These are phyloP conservation scores for Thoreauomyces humboldtii DNA, from an alignment of 192 early-diverging fungal genomes.

Conservation along the genomic window DNA sequence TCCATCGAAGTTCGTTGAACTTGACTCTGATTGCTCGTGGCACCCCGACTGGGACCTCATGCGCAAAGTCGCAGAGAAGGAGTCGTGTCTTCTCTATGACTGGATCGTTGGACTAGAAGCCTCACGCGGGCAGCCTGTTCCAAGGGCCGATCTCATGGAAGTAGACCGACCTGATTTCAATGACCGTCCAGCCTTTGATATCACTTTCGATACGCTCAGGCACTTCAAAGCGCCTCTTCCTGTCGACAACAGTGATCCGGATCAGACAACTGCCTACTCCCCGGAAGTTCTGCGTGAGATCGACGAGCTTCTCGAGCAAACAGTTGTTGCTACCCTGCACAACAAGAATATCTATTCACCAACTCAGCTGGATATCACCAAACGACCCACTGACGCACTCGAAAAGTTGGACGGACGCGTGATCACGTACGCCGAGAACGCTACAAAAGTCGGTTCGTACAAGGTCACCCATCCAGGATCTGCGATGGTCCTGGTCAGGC, in stretches of 20 bases:
- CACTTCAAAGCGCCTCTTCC: background rate
- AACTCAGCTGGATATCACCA: background rate
- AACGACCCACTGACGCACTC: slow-evolving; percentile 19
- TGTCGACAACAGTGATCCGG: background rate
- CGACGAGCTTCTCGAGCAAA: slow-evolving; percentile 27
- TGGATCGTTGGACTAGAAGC: slow-evolving; percentile 20
- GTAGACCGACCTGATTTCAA: too few species aligned
- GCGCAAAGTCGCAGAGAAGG: slow-evolving; percentile 9
- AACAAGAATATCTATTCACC: slow-evolving; percentile 32
- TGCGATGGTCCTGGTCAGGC: slow-evolving; percentile 27
- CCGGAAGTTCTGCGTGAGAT: slow-evolving; percentile 17
- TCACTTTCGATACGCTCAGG: slow-evolving; percentile 2
- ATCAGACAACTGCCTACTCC: slow-evolving; percentile 8
- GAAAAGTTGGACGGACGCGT: slow-evolving; percentile 7
- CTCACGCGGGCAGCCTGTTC: background rate
- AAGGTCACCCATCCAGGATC: slow-evolving; percentile 24
- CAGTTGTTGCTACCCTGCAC: slow-evolving; percentile 32
- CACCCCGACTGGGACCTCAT: slow-evolving; percentile 34
- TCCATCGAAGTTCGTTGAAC: too few species aligned
- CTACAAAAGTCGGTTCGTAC: slow-evolving; percentile 36
- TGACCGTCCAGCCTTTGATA: slow-evolving; percentile 1
- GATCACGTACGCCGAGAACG: slow-evolving; percentile 29
- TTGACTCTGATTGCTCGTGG: too few species aligned
- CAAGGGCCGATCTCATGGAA: too few species aligned
- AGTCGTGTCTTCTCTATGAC: slow-evolving; percentile 25